Conservation (phyloP, 306 rosid species). For the Purshia tridentata region DNA sequence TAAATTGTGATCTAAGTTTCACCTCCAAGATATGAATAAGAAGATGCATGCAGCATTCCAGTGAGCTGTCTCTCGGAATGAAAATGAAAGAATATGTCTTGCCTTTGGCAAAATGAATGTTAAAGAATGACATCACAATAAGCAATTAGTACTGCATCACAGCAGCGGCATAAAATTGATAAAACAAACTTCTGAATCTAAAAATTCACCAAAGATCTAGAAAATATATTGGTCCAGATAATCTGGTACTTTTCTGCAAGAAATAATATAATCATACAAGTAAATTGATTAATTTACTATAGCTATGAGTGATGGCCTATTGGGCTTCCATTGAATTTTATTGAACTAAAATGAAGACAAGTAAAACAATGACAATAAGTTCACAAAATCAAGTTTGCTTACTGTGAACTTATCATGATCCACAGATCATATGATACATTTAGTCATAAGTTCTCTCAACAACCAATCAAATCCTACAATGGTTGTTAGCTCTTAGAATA, state of each 20-base stretch:
- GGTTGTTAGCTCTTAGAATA: background rate
- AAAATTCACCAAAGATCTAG: background rate
- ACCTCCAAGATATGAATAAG: background rate
- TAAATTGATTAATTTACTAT: background rate
- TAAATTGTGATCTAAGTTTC: background rate
- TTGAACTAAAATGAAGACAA: background rate
- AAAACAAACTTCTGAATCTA: background rate
- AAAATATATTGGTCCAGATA: background rate
- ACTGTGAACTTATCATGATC: background rate
- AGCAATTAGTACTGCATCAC: background rate
- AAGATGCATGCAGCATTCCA: background rate
- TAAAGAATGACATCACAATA: background rate
- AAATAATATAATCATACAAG: background rate
- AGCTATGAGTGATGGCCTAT: background rate
- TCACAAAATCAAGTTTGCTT: background rate
- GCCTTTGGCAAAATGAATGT: background rate
- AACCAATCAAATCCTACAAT: background rate
- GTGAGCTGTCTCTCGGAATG: background rate
- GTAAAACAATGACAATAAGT: background rate
- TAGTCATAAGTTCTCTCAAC: background rate
- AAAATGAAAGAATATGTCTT: background rate
- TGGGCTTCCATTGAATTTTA: background rate
- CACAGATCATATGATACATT: background rate
- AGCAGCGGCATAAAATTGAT: background rate
- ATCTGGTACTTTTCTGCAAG: background rate